Evolutionary conservation across 2,329 filamentous ascomycete species (phyloP), one percentile per base, ranked within the genome.

Genomic region (Anthostomella pinea): DNA sequence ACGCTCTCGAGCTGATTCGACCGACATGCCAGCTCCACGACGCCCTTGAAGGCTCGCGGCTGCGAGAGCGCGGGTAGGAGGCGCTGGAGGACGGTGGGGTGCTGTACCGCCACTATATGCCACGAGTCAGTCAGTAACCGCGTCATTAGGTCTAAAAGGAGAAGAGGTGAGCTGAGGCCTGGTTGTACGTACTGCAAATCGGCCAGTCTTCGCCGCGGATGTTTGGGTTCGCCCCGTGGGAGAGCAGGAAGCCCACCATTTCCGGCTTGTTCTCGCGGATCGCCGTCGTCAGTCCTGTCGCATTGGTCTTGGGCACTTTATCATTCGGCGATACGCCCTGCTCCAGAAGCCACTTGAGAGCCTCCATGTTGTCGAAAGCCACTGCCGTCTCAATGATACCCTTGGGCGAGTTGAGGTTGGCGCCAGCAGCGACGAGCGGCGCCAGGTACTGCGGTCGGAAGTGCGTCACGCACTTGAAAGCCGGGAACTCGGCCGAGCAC

Each of bases 131-230:
- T n/a, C n/a, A n/a, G n/a, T n/a, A n/a, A n/a, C n/a, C n/a, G n/a
- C n/a, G n/a, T n/a, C n/a, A n/a, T n/a, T n/a, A n/a, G n/a, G n/a
- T n/a, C n/a, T n/a, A n/a, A n/a, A n/a, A n/a, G n/a, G n/a, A n/a
- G n/a, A n/a, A n/a, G n/a, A n/a, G n/a, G n/a, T n/a, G n/a, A n/a
- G n/a, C n/a, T n/a, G n/a, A n/a, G n/a, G n/a, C n/a, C n/a, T n/a
- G n/a, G n/a, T n/a, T n/a, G n/a, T n/a, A n/a, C n/a, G n/a, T n/a
- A n/a, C n/a, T 80, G 57, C 75, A 81, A 8, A 85, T 68, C 0
- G 83, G 83, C 82, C 82, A 87, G 53, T 85, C 79, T 50, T 83
- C 69, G 21, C 81, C 81, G 10, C 81, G 71, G 13, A 82, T 62
- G 36, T 75, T 74, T 4, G 80, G 77, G 42, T 83, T 76, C 0